Base-by-base conservation (phyloP, 371 early-diverging fungal genomes). In the Mucor indicus region DNA sequence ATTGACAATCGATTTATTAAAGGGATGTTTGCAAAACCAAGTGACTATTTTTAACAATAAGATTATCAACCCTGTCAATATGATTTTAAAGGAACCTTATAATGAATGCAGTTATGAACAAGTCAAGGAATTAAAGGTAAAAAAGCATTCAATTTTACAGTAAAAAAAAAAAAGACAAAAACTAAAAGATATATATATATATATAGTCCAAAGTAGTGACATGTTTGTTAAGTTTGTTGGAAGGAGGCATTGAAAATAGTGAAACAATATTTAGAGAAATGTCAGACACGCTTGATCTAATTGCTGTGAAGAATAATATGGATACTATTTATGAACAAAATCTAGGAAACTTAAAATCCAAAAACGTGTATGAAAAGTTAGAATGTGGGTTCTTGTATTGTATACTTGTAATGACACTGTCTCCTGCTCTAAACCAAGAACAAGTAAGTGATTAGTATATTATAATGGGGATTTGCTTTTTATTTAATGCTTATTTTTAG, bases 201-300 rank as follows among this genome's bases (percentile, higher is more conserved):
- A 31, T 43, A 0, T 29, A 69, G 65, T 64, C 72, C 16, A 71
- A 77, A 43, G 77, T 73, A 3, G 65, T 70, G 7, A 61, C 70
- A 2, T 69, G 62, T 35, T 57, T 81, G 13, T 62, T 78, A 6
- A 77, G 77, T 50, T 57, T 81, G 25, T 56, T 81, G 8, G 81
- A 81, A 55, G 81, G 77, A 33, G 77, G 76, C 0, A 75, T 77
- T 41, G 69, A 65, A 19, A 69, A 79, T 21, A 77, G 72, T 20
- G 57, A 68, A 15, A 44, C 48, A 3, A 72, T 81, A 7, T 78
- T 75, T 48, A 55, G 61, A 19, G 77, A 76, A 42, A 81, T 78
- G 79, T 55, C 64, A 1, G 50, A 44, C 0, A 59, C 75, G 0
- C 45, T 81, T 4, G 75, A 78, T 48, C 35, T 81, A 5, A 30